Evolutionary conservation across 805 yeast species (phyloP).

Genomic region (Wickerhamiella musiphila): DNA sequence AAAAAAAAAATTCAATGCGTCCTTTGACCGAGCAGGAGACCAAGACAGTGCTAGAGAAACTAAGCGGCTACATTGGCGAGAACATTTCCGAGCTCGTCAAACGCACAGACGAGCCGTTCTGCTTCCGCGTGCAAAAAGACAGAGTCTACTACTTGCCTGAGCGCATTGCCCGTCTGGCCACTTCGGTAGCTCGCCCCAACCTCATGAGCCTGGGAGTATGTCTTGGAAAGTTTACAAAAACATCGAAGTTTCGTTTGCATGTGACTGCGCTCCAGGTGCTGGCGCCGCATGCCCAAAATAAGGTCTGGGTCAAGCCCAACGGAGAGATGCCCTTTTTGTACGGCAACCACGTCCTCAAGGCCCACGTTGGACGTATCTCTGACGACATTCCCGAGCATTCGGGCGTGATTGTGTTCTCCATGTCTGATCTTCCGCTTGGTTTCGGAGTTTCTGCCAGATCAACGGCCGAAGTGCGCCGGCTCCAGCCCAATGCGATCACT

Average conservation of each 20-base stretch:
- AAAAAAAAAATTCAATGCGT: conserved; percentile 54
- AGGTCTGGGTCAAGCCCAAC: conserved; percentile 89
- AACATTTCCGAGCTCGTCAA: conserved; percentile 79
- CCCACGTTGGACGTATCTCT: conserved; percentile 91
- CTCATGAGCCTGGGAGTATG: conserved; percentile 88
- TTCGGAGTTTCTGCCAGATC: conserved; percentile 91
- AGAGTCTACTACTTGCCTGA: conserved; percentile 83
- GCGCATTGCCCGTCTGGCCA: conserved; percentile 67
- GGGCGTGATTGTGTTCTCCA: conserved; percentile 79
- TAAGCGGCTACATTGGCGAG: conserved; percentile 93
- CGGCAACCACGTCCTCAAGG: conserved; percentile 91
- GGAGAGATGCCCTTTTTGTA: conserved; percentile 98
- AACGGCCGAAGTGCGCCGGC: conserved; percentile 67
- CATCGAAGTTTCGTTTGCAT: conserved; percentile 90
- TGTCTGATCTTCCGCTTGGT: conserved; percentile 86
- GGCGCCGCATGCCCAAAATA: conserved; percentile 78
- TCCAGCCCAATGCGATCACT: conserved; percentile 87
- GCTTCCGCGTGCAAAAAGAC: conserved; percentile 89
- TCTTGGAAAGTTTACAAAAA: conserved; percentile 91
- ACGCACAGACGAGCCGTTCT: conserved; percentile 70
- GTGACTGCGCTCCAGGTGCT: conserved; percentile 75
- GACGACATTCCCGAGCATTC: conserved; percentile 98
- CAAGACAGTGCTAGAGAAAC: conserved; percentile 83
- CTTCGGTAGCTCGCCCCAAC: conserved; percentile 74
- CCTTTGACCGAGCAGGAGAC: conserved; percentile 94